Evolutionary conservation across 2,329 filamentous ascomycete species (phyloP).

Genomic region (Neopestalotiopsis sp.): DNA sequence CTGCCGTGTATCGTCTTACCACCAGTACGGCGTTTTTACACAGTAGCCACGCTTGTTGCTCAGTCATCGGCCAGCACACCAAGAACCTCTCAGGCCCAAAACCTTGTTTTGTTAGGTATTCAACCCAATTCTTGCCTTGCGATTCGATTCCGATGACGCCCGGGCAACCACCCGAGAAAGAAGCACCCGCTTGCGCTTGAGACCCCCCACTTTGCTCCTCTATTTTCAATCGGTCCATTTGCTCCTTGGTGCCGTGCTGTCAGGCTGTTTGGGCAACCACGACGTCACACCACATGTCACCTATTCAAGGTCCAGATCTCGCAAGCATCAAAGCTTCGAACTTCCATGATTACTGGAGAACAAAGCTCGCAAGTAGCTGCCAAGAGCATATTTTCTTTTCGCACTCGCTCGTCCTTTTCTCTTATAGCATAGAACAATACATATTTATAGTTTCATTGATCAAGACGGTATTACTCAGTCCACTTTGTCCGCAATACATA

Average conservation of each 20-base stretch:
- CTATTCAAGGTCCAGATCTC: neutral
- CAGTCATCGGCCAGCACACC: neutral
- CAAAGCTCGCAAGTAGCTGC: neutral
- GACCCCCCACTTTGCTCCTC: constrained; percentile 5
- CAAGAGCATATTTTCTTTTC: neutral
- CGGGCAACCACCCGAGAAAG: neutral
- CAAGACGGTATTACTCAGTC: neutral
- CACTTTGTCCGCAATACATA: neutral
- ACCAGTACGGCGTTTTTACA: neutral
- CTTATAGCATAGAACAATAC: neutral
- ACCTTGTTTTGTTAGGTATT: neutral
- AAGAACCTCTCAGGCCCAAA: neutral
- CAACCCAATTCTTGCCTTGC: neutral
- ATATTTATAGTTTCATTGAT: neutral
- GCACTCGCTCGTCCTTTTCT: too few species aligned
- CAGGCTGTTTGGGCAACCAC: neutral
- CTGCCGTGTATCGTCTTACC: neutral
- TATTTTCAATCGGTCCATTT: constrained; percentile 11
- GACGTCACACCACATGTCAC: constrained; percentile 15
- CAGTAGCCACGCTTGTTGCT: neutral
- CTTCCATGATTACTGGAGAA: neutral
- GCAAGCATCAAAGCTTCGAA: neutral
- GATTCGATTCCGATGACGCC: neutral
- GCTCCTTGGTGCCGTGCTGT: neutral
- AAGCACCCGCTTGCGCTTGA: neutral